These are phyloP conservation scores for Phytomonas sp. DNA, from an alignment of 208 protist species.

Conservation along the genomic window DNA sequence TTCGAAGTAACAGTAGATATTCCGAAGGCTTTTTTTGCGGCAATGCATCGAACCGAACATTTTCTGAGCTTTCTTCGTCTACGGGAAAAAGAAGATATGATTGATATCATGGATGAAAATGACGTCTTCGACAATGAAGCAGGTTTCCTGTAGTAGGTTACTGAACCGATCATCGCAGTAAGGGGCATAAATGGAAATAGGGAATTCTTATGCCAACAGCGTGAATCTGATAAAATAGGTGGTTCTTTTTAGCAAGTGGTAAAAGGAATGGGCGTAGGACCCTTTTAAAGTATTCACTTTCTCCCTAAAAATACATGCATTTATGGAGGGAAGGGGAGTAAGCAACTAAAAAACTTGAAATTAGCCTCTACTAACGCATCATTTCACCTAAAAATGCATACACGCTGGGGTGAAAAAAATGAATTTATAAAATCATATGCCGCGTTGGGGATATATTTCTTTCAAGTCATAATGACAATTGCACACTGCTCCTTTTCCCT, in stretches of 20 bases:
- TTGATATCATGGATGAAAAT: conserved; percentile 61
- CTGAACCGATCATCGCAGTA: not conserved
- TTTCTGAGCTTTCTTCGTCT: conserved; percentile 82
- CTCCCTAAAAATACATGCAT: not conserved
- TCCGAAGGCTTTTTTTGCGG: conserved; percentile 62
- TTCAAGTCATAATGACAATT: not conserved
- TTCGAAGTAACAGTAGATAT: conserved; percentile 71
- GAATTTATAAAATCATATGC: not conserved
- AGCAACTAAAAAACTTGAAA: not conserved
- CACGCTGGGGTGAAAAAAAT: not conserved
- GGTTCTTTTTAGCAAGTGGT: not conserved
- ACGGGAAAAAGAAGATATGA: conserved; percentile 23
- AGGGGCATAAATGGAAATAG: not conserved
- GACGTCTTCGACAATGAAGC: conserved; percentile 52
- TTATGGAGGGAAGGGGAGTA: not conserved
- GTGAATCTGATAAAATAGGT: not conserved
- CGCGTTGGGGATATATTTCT: not conserved
- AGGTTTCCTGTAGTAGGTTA: conserved; percentile 8
- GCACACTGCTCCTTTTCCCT: not conserved
- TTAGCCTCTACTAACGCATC: not conserved
- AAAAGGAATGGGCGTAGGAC: not conserved
- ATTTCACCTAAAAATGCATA: not conserved
- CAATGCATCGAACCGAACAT: conserved; percentile 73
- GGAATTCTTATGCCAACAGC: not conserved
- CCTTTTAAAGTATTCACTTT: not conserved